Base-by-base conservation (phyloP, 441 rosid genomes). In the Isatis lusitanica region DNA sequence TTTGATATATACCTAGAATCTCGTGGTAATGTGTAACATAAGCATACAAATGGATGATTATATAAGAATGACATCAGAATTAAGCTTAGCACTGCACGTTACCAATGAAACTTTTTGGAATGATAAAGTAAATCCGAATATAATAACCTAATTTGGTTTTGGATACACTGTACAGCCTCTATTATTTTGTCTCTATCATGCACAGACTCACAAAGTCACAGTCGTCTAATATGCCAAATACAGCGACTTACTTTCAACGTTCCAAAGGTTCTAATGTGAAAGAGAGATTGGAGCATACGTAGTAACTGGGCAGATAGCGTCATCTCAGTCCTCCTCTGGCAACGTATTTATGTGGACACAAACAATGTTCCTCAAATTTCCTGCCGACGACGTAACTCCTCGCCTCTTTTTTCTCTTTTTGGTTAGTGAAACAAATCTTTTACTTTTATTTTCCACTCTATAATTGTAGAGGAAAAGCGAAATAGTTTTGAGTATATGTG, bases 151-250 rank as follows among this genome's bases (percentile, higher is more conserved):
- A 13, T 13, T 30, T 46, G 17, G 70, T 11, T 73, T 66, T 57
- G 35, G 42, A 50, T 28, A 50, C 18, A 64, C 6, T 16, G 24
- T 11, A 48, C 10, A 59, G n/a, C 56, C 15, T 59, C 24, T 10
- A 50, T 67, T 33, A 67, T 60, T 18, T n/a, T 33, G 30, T 60
- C 31, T n/a, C 60, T 9, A 6, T 48, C 68, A 74, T n/a, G n/a
- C n/a, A n/a, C 6, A 58, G 53, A 58, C 53, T 38, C 46, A 6
- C 3, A 58, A n/a, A n/a, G n/a, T n/a, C n/a, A n/a, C n/a, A n/a
- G 73, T 74, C 73, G 73, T 74, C 78, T 74, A 74, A 74, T 74
- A 74, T 39, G 73, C 62, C 55, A 66, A 74, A 58, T 66, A 66
- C 68, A 59, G 17, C 46, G 30, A 74, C 2, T 58, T 31, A 2